A percentile compares a stretch with the other conserved stretches of the same genome.
Conservation (phyloP, 768 basidiomycete genomes). For the Gymnopilus junonius region DNA sequence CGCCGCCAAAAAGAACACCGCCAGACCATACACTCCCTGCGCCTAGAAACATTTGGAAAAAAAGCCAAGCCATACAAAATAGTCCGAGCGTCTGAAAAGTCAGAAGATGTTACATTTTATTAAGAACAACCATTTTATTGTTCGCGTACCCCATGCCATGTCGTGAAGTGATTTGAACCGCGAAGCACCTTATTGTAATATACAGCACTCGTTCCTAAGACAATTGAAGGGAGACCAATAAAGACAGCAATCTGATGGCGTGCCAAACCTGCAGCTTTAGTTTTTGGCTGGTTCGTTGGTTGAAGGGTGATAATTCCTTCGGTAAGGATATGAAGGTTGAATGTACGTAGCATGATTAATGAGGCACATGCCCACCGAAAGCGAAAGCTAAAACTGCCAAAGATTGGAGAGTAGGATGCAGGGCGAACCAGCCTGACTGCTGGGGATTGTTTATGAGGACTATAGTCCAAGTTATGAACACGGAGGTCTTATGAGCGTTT, state of each 20-base stretch:
- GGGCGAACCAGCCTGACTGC: constrained; percentile 61
- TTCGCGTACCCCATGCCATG: constrained; percentile 74
- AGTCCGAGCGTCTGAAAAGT: constrained; percentile 61
- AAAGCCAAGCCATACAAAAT: constrained; percentile 62
- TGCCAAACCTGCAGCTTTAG: constrained; percentile 67
- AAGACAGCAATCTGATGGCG: constrained; percentile 73
- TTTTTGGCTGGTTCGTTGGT: constrained; percentile 67
- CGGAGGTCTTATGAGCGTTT: constrained; percentile 38
- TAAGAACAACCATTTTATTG: not conserved
- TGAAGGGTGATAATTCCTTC: constrained; percentile 80
- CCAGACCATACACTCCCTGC: constrained; percentile 80
- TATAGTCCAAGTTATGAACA: constrained; percentile 46
- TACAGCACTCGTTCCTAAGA: constrained; percentile 65
- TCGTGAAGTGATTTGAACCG: constrained; percentile 59
- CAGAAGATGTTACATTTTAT: not conserved
- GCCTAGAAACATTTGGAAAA: constrained; percentile 64
- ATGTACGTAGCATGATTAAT: not conserved
- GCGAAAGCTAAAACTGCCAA: constrained; percentile 59
- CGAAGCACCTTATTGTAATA: constrained; percentile 61
- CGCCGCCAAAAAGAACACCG: constrained; percentile 74
- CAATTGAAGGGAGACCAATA: constrained; percentile 58
- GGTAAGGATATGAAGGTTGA: not conserved
- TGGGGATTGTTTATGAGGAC: constrained; percentile 50
- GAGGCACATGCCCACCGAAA: constrained; percentile 48
- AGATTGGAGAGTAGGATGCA: constrained; percentile 68